A percentile compares a stretch with the other conserved stretches of the same genome.
Evolutionary conservation across 306 rosid genomes (phyloP).

Genomic region (Hippophae gyantsensis): DNA sequence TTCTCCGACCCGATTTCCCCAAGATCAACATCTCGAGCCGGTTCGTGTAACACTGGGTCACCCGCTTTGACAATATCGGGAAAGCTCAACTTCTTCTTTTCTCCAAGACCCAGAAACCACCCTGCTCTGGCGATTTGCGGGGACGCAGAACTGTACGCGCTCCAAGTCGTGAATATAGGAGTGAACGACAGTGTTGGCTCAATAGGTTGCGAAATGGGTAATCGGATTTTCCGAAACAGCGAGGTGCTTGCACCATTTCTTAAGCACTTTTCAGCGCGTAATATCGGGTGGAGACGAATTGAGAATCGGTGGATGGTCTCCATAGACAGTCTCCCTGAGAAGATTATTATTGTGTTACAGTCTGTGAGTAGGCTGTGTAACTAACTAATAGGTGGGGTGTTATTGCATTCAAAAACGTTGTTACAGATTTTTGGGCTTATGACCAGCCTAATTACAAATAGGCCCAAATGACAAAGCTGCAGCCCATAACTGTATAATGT

Average conservation of each 20-base stretch:
- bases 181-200: slow-evolving; percentile 10
- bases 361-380: too few relatives aligned
- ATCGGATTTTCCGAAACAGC: slow-evolving; percentile 9
- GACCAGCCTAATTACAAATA: too few relatives aligned
- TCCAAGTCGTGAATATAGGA: slow-evolving; percentile 3
- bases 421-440: too few relatives aligned
- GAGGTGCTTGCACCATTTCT: slow-evolving; percentile 11
- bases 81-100: slow-evolving; percentile 30
- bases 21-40: slow-evolving; percentile 54
- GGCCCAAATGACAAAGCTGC: too few relatives aligned
- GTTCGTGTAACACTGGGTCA: slow-evolving; percentile 86
- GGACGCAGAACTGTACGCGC: slow-evolving; percentile 25
- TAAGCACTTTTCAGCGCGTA: slow-evolving; percentile 14
- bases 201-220: slow-evolving; percentile 5
- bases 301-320: slow-evolving; percentile 40
- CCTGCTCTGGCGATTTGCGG: slow-evolving; percentile 51
- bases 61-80: slow-evolving; percentile 83
- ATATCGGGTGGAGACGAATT: slow-evolving; percentile 29
- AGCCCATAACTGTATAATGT: too few relatives aligned
- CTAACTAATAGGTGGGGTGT: too few relatives aligned
- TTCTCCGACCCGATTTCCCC: slow-evolving; percentile 56
- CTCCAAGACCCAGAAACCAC: slow-evolving; percentile 68
- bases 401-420: too few relatives aligned
- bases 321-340: slow-evolving; percentile 19
- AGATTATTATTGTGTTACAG: too few relatives aligned